These are phyloP conservation scores for Candida oleophila DNA, from an alignment of 805 yeast genomes.

Conservation along the genomic window DNA sequence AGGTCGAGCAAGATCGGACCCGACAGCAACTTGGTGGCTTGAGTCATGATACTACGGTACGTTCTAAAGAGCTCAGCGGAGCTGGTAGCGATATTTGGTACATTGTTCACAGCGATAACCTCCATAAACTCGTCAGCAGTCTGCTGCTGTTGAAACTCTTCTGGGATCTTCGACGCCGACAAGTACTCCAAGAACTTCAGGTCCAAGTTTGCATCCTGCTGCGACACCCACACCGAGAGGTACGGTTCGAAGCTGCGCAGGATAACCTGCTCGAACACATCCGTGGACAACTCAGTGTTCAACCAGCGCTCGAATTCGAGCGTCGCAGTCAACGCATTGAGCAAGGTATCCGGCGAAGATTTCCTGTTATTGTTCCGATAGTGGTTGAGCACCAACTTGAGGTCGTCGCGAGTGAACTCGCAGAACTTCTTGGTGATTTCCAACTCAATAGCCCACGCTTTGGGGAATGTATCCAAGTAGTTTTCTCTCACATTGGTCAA, in stretches of 20 bases:
- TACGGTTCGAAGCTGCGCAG: conserved; percentile 77
- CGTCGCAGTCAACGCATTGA: conserved; percentile 71
- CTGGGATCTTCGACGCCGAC: conserved; percentile 53
- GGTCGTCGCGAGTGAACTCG: conserved; percentile 64
- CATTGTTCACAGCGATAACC: conserved; percentile 41
- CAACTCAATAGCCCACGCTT: conserved; percentile 66
- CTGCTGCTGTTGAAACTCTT: conserved; percentile 22
- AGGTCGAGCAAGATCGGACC: conserved; percentile 52
- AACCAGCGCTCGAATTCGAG: conserved; percentile 80
- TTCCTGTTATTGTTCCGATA: conserved; percentile 19
- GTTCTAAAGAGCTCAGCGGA: conserved; percentile 83
- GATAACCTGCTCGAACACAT: conserved; percentile 49
- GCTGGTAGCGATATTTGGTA: conserved; percentile 72
- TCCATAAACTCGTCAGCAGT: conserved; percentile 29
- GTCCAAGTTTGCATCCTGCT: conserved; percentile 68
- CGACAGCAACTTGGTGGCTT: conserved; percentile 44
- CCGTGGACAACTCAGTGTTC: conserved; percentile 57
- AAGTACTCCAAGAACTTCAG: conserved; percentile 64
- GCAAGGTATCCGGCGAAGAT: conserved; percentile 53
- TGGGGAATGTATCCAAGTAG: conserved; percentile 59
- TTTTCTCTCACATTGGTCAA: conserved; percentile 56
- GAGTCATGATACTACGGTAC: conserved; percentile 71
- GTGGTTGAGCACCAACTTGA: conserved; percentile 51
- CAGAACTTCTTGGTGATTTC: conserved; percentile 65
- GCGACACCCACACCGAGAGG: conserved; percentile 78